These are phyloP conservation scores for Exophiala alcalophila DNA, from an alignment of 2,329 filamentous ascomycete genomes.

Conservation along the genomic window DNA sequence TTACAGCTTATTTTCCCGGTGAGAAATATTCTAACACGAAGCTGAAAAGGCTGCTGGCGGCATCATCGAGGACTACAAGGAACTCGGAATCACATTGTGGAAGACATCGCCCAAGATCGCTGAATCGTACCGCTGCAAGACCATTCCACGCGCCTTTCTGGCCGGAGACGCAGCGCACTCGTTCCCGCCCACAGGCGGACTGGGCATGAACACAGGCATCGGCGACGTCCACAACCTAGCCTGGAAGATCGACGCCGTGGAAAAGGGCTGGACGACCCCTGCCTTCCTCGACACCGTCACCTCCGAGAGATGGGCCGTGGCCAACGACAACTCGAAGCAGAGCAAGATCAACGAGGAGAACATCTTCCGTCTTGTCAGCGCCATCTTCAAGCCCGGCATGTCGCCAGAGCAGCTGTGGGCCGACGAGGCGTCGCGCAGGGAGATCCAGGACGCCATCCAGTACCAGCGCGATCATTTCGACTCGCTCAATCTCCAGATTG, in stretches of 20 bases:
- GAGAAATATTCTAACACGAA: too few species aligned
- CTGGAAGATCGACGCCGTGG: conserved; percentile 41
- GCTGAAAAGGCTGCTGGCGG: too few species aligned
- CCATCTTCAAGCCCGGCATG: conserved; percentile 4
- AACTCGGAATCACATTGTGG: conserved; percentile 12
- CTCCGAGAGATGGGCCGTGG: conserved; percentile 39
- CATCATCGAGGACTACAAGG: too few species aligned
- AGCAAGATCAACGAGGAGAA: conserved; percentile 45
- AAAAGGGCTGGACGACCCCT: conserved; percentile 32
- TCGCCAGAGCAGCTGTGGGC: background rate
- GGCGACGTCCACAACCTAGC: conserved; percentile 54
- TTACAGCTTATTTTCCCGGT: too few species aligned
- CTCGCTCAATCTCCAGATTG: conserved; percentile 30
- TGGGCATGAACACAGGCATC: conserved; percentile 58
- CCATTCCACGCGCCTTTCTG: conserved; percentile 39
- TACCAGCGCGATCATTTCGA: conserved; percentile 45
- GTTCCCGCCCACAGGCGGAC: conserved; percentile 54
- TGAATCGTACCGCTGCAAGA: conserved; percentile 4
- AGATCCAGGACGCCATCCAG: conserved; percentile 33
- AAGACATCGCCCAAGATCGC: conserved; percentile 10
- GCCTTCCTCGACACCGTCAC: conserved; percentile 38
- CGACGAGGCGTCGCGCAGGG: background rate
- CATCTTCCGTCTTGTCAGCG: conserved; percentile 42
- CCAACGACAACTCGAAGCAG: conserved; percentile 40
- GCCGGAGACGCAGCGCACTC: conserved; percentile 59